Base-by-base conservation (phyloP, 768 basidiomycete genomes). In the Russula compacta region DNA sequence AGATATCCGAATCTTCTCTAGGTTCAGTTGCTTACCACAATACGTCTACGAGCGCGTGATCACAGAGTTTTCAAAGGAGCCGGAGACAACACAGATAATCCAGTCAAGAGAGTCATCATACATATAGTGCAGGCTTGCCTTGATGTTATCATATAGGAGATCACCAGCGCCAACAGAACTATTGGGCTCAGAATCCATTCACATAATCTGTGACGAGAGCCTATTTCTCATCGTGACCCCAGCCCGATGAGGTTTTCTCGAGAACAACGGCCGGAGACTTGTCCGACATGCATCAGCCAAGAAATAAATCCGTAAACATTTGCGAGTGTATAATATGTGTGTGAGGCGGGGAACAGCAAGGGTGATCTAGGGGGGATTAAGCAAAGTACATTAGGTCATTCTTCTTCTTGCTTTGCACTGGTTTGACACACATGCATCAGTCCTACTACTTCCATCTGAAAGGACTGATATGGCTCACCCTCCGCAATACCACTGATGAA, bases 321-420 rank as follows among this genome's bases (percentile, higher is more conserved):
- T 55, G 59, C 53, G 49, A 33, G 42, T 51, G 40, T 64, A 56
- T 60, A 57, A 43, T 62, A 42, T 39, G 60, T 47, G 44, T 47
- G 40, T 62, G 60, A 44, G 38, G 58, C 3, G 47, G 50, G 48
- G 57, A 53, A 54, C 46, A 64, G 35, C 44, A 35, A 35, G 42
- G 35, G 38, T 53, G 43, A 52, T 61, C 32, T 61, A 53, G 50
- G 47, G 40, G 32, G 44, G 24, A 65, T 77, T 87, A 93, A 52
- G 90, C 91, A 73, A 92, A 93, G 77, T 93, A 93, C 83, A 92
- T 85, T 71, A 98, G 85, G 70, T 92, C 87, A 71, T 98, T 98
- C 84, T 98, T 98, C 85, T 99, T 99, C 86, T 98, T 95, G 75
- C 92, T 92, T 82, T 98, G 95, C 59, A 98, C 87, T 98, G 74